Conservation (phyloP, 2,329 filamentous ascomycete genomes). For the Calonectria honghensis region DNA sequence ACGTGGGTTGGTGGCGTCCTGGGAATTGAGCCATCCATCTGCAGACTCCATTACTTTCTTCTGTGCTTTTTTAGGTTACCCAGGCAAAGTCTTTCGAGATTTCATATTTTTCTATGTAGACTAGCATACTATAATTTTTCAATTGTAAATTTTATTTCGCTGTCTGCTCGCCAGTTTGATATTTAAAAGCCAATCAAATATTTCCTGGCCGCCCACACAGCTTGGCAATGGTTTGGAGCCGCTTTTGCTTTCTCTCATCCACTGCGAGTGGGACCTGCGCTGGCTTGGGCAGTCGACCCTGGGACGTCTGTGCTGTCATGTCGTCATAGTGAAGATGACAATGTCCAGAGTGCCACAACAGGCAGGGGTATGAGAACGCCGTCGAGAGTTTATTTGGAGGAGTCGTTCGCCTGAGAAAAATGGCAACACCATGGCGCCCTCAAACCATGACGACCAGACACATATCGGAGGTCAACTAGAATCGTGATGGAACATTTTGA, state of each 20-base stretch:
- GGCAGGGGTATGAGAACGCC: neutral
- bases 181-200: neutral
- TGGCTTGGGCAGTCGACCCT: neutral
- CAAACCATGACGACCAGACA: neutral
- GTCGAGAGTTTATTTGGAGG: constrained; percentile 22
- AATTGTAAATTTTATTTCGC: neutral
- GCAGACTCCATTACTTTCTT: neutral
- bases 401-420: neutral
- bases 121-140: neutral
- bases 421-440: neutral
- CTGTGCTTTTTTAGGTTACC: neutral
- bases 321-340: constrained; percentile 22
- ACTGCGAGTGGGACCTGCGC: neutral
- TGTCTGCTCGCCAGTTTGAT: no score
- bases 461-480: neutral
- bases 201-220: neutral
- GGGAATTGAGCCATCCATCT: neutral
- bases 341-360: constrained; percentile 8
- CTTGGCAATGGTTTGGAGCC: neutral
- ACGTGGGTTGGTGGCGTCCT: neutral
- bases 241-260: neutral
- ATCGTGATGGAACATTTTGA: neutral
- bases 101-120: neutral
- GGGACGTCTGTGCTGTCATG: constrained; percentile 6
- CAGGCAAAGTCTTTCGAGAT: neutral